phyloP scores from a whole-genome alignment of 441 rosid genomes.

The Bocquillonia castaneifolia region DNA sequence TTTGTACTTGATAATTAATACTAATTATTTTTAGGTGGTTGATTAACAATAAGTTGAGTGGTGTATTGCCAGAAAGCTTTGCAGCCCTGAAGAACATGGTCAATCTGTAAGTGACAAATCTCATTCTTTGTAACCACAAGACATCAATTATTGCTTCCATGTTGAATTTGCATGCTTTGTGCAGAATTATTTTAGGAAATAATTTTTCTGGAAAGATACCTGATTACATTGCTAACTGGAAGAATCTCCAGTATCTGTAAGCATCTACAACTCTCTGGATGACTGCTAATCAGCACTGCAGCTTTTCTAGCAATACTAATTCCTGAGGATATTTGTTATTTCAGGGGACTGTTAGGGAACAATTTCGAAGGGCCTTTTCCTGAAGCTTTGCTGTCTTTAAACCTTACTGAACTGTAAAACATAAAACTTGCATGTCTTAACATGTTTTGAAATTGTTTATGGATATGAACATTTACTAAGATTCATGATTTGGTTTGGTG shows the following conservation, averaged over 20 bases:
- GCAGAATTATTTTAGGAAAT: slow-evolving; percentile 5
- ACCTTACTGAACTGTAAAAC: slow-evolving; percentile 1
- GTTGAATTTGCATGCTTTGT: too few species aligned
- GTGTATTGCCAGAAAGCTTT: slow-evolving; percentile 1
- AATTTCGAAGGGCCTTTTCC: slow-evolving; percentile 14
- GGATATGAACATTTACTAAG: too few species aligned
- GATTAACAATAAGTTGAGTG: slow-evolving; percentile 2
- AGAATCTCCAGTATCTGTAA: slow-evolving; percentile 12
- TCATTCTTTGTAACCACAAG: neutral
- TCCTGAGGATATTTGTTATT: neutral
- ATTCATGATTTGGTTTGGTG: neutral
- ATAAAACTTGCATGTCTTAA: too few species aligned
- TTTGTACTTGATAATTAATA: too few species aligned
- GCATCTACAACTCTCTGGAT: neutral
- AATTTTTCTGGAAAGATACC: slow-evolving; percentile 7
- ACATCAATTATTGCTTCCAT: neutral
- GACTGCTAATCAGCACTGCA: neutral
- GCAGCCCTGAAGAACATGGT: neutral
- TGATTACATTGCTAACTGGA: slow-evolving; percentile 4
- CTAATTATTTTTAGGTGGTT: neutral
- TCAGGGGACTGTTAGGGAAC: slow-evolving; percentile 9
- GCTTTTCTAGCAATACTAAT: neutral
- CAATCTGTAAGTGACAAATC: neutral
- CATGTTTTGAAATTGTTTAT: too few species aligned
- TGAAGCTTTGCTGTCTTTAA: neutral